Evolutionary conservation across 2,329 filamentous ascomycete genomes (phyloP).

Genomic region (Pochonia chlamydosporia): DNA sequence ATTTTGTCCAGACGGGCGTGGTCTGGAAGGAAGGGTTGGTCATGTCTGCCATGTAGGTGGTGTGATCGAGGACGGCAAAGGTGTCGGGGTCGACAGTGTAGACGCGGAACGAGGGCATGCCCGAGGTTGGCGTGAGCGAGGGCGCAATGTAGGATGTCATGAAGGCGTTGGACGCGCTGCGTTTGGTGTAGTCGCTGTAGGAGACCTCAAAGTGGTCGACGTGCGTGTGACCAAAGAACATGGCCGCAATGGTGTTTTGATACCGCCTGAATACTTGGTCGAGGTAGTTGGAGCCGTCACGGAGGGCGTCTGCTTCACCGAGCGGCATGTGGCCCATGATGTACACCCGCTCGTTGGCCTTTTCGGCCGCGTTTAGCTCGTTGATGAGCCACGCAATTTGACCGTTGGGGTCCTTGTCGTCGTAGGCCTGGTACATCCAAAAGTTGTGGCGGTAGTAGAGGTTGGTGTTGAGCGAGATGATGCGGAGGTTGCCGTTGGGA

Average conservation of each 20-base stretch:
- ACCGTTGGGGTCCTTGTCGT: conserved; percentile 43
- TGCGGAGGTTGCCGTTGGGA: conserved; percentile 39
- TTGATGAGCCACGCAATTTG: conserved; percentile 48
- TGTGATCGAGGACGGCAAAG: conserved; percentile 47
- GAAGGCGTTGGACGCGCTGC: conserved; percentile 35
- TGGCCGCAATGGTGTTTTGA: conserved; percentile 44
- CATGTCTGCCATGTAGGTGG: conserved; percentile 50
- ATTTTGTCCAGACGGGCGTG: conserved; percentile 44
- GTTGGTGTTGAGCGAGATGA: conserved; percentile 56
- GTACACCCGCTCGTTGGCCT: conserved; percentile 45
- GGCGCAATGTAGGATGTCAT: conserved; percentile 49
- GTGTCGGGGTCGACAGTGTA: conserved; percentile 53
- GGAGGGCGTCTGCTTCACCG: conserved; percentile 44
- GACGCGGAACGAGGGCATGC: conserved; percentile 51
- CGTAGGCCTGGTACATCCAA: conserved; percentile 41
- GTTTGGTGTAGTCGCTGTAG: conserved; percentile 41
- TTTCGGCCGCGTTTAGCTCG: conserved; percentile 48
- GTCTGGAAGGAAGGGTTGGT: conserved; percentile 35
- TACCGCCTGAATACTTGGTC: conserved; percentile 50
- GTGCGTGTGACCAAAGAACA: conserved; percentile 55
- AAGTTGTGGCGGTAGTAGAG: conserved; percentile 52
- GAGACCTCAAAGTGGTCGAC: conserved; percentile 50
- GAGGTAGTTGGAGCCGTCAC: conserved; percentile 45
- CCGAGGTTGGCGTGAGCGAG: conserved; percentile 48
- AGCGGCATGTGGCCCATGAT: conserved; percentile 53